These are phyloP conservation scores for Pseudogymnoascus sp. DNA, from an alignment of 2,329 filamentous ascomycete species.

Conservation along the genomic window DNA sequence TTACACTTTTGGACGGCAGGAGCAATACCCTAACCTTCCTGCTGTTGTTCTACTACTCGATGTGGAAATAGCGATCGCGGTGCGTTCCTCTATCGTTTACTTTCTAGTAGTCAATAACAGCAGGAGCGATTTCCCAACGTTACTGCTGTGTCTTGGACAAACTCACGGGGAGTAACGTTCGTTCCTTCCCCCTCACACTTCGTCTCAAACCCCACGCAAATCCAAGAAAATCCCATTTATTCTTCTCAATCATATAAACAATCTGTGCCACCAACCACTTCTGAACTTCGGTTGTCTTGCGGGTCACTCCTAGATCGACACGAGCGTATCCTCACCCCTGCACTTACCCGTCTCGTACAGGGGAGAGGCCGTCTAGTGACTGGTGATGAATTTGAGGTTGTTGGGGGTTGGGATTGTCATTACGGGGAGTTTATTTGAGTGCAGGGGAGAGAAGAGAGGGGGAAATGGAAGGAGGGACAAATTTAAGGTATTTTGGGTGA, in stretches of 20 bases:
- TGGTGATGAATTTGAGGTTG: constrained; percentile 31
- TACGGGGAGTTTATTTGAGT: neutral
- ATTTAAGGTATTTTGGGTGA: constrained; percentile 27
- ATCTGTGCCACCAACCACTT: constrained; percentile 22
- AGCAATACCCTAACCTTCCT: neutral
- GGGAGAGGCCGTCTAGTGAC: constrained; percentile 37
- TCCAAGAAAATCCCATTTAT: constrained; percentile 24
- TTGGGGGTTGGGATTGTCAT: neutral
- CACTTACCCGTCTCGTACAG: too few species aligned
- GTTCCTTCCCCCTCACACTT: constrained; percentile 13
- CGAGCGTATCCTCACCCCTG: too few species aligned
- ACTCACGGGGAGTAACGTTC: neutral
- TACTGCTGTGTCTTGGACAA: neutral
- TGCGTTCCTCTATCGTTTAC: too few species aligned
- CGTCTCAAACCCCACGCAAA: constrained; percentile 28
- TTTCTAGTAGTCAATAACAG: too few species aligned
- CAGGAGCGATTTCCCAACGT: neutral
- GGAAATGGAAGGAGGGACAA: constrained; percentile 32
- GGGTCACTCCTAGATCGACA: too few species aligned
- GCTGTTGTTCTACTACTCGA: too few species aligned
- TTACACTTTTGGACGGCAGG: neutral
- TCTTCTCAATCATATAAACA: constrained; percentile 21
- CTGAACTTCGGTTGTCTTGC: too few species aligned
- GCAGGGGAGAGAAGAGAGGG: constrained; percentile 24
- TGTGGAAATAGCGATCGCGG: too few species aligned